phyloP scores from a whole-genome alignment of 345 rosid genomes.

The Nasturtium officinale region DNA sequence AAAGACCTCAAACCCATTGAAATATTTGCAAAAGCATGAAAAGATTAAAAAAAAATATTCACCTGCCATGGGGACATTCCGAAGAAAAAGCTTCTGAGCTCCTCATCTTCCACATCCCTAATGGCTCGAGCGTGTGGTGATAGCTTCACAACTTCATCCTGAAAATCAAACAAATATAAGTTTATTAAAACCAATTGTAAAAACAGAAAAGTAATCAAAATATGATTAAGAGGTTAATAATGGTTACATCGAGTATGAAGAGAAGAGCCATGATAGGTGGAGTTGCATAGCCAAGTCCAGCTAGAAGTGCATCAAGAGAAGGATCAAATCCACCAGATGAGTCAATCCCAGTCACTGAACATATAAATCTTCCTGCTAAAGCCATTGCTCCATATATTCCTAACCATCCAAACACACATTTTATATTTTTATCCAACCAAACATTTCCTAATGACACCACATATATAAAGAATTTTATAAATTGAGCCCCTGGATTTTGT shows the following conservation, averaged over 20 bases:
- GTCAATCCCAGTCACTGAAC: conserved; percentile 84
- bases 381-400: conserved; percentile 97
- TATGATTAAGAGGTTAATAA: neutral
- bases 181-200: neutral
- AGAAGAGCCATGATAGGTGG: conserved; percentile 98
- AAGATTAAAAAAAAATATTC: neutral
- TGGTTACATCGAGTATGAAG: conserved; percentile 78
- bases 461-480: neutral
- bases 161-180: neutral
- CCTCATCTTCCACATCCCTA: conserved; percentile 98
- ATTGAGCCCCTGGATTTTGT: neutral
- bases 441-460: neutral
- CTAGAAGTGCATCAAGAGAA: conserved; percentile 71
- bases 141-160: conserved; percentile 97
- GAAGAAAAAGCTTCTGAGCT: conserved; percentile 89
- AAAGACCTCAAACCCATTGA: neutral
- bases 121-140: conserved; percentile 98
- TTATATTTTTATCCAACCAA: neutral
- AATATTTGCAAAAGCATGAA: neutral
- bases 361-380: conserved; percentile 81
- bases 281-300: conserved; percentile 89
- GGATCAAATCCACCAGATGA: conserved; percentile 79
- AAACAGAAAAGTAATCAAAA: neutral
- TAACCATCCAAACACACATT: conserved; percentile 28
- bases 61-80: conserved; percentile 99